Evolutionary conservation across 1,284 basidiomycete genomes (phyloP).

Genomic region (Meira nashicola): DNA sequence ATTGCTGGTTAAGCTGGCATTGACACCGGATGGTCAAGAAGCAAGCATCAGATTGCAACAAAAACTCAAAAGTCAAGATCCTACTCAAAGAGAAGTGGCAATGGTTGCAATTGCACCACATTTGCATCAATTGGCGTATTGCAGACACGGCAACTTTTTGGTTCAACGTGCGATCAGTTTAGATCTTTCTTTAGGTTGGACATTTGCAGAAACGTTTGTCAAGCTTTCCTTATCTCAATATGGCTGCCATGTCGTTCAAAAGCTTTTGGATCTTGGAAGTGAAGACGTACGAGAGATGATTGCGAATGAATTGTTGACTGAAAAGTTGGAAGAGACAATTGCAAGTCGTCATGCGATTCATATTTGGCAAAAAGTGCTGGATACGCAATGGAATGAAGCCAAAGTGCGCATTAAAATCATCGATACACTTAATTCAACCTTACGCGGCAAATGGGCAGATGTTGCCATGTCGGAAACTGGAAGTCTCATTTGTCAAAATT

Average conservation of each 20-base stretch:
- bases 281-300: conserved; percentile 22
- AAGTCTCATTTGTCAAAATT: conserved; percentile 44
- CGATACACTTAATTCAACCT: conserved; percentile 30
- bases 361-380: conserved; percentile 27
- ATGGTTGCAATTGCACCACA: conserved; percentile 25
- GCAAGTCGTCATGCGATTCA: conserved; percentile 40
- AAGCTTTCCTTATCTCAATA: conserved; percentile 38
- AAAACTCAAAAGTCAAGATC: conserved; percentile 30
- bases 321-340: conserved; percentile 33
- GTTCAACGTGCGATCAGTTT: conserved; percentile 37
- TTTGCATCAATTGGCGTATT: conserved; percentile 27
- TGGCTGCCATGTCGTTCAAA: conserved; percentile 45
- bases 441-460: conserved; percentile 36
- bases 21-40: conserved; percentile 28
- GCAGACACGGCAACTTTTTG: conserved; percentile 46
- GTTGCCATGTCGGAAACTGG: conserved; percentile 43
- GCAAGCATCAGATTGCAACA: conserved; percentile 43
- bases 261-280: conserved; percentile 26
- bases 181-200: conserved; percentile 20
- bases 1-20: conserved; percentile 9
- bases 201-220: conserved; percentile 30
- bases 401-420: conserved; percentile 28
- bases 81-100: conserved; percentile 22
- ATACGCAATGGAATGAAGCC: conserved; percentile 29
- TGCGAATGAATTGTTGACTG: conserved; percentile 34